These are phyloP conservation scores for Sphagnum magellanicum DNA, from an alignment of 228 moss, liverwort and hornwort species.

Conservation along the genomic window DNA sequence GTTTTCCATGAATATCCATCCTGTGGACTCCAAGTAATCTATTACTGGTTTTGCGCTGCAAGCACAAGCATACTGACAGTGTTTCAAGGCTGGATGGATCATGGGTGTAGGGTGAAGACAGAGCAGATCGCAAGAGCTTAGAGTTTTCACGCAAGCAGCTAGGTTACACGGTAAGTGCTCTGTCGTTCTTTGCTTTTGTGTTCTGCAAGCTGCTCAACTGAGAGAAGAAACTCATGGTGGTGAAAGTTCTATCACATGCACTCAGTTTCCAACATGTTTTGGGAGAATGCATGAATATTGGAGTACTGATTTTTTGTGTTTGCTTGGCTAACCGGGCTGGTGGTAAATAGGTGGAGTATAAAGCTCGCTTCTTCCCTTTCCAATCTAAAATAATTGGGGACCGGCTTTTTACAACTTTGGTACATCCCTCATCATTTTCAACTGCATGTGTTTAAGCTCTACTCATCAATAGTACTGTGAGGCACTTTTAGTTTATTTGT, in stretches of 20 bases:
- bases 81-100: slow-evolving; percentile 1
- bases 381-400: slow-evolving; percentile 74
- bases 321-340: slow-evolving; percentile 22
- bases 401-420: slow-evolving; percentile 82
- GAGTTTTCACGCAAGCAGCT: slow-evolving; percentile 82
- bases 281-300: background rate
- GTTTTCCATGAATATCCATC: background rate
- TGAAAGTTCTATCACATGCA: too few relatives aligned
- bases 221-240: too few relatives aligned
- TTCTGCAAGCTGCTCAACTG: too few relatives aligned
- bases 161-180: slow-evolving; percentile 58
- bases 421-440: slow-evolving; percentile 15
- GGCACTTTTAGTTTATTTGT: too few relatives aligned
- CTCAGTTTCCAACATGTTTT: background rate
- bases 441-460: too few relatives aligned
- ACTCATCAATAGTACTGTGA: too few relatives aligned
- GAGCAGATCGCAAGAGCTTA: slow-evolving; percentile 73
- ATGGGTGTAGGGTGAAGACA: slow-evolving; percentile 59
- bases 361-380: slow-evolving; percentile 72
- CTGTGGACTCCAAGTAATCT: background rate
- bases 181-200: too few relatives aligned
- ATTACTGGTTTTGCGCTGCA: background rate
- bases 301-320: background rate
- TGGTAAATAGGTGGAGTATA: slow-evolving; percentile 76
- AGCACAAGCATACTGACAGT: background rate